Evolutionary conservation across 2,329 filamentous ascomycete genomes (phyloP).

Genomic region (Penicillium sp.): DNA sequence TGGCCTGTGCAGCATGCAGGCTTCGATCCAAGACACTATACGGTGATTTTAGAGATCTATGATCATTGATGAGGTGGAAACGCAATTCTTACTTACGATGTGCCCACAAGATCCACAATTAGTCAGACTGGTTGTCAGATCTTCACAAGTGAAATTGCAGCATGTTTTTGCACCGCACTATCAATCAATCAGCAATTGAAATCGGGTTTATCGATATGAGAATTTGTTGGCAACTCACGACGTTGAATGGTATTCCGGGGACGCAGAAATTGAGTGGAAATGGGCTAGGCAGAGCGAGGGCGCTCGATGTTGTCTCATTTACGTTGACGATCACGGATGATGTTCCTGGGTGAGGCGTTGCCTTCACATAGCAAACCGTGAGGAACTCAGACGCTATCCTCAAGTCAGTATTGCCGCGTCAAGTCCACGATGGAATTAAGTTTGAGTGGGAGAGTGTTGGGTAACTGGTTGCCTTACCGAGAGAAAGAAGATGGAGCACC

Average conservation of each 20-base stretch:
- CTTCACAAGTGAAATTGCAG: conserved; percentile 13
- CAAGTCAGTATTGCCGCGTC: background rate
- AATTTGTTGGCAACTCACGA: conserved; percentile 2
- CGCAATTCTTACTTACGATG: background rate
- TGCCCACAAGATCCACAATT: conserved; percentile 16
- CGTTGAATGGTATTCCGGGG: conserved; percentile 9
- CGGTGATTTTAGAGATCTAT: background rate
- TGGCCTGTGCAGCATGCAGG: conserved; percentile 17
- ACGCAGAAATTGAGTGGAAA: background rate
- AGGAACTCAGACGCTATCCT: background rate
- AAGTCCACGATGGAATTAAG: background rate
- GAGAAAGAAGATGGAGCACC: background rate
- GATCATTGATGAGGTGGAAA: background rate
- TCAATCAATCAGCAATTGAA: background rate
- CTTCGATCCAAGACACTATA: conserved; percentile 9
- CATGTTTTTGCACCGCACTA: conserved; percentile 14
- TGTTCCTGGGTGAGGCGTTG: conserved; percentile 1
- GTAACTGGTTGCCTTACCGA: background rate
- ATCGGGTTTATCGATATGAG: background rate
- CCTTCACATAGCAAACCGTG: background rate
- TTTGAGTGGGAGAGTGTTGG: background rate
- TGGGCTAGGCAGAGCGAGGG: background rate
- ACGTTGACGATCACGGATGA: background rate
- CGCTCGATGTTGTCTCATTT: conserved; percentile 2
- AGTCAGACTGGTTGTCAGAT: background rate